A percentile compares a stretch with the other conserved stretches of the same genome.
These are phyloP conservation scores for Hymenoscyphus repandus DNA, from an alignment of 2,329 filamentous ascomycete genomes.

Conservation along the genomic window DNA sequence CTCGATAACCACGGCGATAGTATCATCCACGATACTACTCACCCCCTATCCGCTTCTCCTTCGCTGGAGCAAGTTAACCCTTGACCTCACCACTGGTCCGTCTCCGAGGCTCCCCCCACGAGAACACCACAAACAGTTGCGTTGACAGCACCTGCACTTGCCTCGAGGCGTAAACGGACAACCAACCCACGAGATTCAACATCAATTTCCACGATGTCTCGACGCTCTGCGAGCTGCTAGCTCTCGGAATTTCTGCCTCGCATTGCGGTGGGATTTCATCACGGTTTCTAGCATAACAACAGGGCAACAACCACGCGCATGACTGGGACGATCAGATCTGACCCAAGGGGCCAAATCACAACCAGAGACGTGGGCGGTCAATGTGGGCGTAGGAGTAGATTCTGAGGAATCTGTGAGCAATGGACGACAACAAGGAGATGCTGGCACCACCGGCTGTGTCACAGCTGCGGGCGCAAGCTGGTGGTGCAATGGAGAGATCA, in stretches of 20 bases:
- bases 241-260: slow-evolving; percentile 18
- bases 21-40: not conserved
- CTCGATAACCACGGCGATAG: not conserved
- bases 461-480: slow-evolving; percentile 27
- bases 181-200: slow-evolving; percentile 26
- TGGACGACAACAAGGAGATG: slow-evolving; percentile 24
- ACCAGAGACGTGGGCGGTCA: slow-evolving; percentile 17
- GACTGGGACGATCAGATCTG: slow-evolving; percentile 9
- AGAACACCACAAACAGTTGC: slow-evolving; percentile 4
- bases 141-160: slow-evolving; percentile 1
- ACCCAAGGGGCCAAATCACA: not conserved
- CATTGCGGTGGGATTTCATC: slow-evolving; percentile 8
- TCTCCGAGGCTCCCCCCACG: not conserved
- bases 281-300: slow-evolving; percentile 14
- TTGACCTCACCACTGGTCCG: not conserved
- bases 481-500: slow-evolving; percentile 52
- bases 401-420: slow-evolving; percentile 23
- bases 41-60: slow-evolving; percentile 14
- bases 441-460: slow-evolving; percentile 30
- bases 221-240: slow-evolving; percentile 18
- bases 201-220: slow-evolving; percentile 28
- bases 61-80: slow-evolving; percentile 8
- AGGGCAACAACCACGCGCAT: slow-evolving; percentile 20
- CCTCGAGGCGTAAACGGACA: slow-evolving; percentile 6
- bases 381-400: slow-evolving; percentile 24